A percentile compares a stretch with the other conserved stretches of the same genome.
phyloP scores from a whole-genome alignment of 352 stramenopile species.

The Phytophthora hibernalis region DNA sequence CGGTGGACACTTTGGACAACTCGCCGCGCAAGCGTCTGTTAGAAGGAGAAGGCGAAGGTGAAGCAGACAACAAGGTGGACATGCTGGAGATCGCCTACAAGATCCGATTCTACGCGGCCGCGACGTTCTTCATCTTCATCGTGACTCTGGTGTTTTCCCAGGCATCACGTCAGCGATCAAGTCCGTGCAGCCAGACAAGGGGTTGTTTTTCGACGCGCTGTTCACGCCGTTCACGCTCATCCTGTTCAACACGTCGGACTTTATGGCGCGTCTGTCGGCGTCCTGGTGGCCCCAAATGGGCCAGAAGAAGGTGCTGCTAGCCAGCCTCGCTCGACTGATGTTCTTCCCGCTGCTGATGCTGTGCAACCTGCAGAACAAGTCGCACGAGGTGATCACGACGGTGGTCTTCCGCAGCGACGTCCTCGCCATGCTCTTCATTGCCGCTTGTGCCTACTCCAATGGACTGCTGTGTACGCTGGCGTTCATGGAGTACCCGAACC shows the following conservation, averaged over 20 bases:
- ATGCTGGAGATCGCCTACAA: slow-evolving; percentile 61
- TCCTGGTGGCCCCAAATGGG: slow-evolving; percentile 41
- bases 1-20: slow-evolving; percentile 47
- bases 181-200: slow-evolving; percentile 51
- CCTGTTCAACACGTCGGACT: slow-evolving; percentile 81
- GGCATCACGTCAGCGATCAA: slow-evolving; percentile 78
- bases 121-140: slow-evolving; percentile 82
- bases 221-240: slow-evolving; percentile 85
- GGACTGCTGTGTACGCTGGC: slow-evolving; percentile 74
- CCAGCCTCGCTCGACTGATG: slow-evolving; percentile 47
- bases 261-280: slow-evolving; percentile 66
- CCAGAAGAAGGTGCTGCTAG: slow-evolving; percentile 47
- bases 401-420: slow-evolving; percentile 83
- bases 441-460: slow-evolving; percentile 72
- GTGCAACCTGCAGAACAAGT: slow-evolving; percentile 81
- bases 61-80: slow-evolving; percentile 41
- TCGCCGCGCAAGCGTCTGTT: slow-evolving; percentile 38
- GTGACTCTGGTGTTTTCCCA: slow-evolving; percentile 81
- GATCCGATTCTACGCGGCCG: slow-evolving; percentile 64
- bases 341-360: slow-evolving; percentile 81
- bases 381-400: slow-evolving; percentile 63
- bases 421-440: slow-evolving; percentile 62
- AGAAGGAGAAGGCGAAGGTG: slow-evolving; percentile 7
- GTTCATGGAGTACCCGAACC: slow-evolving; percentile 79
- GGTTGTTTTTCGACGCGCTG: slow-evolving; percentile 63